Percentiles rank a stretch among this genome's conserved stretches.
phyloP scores from a whole-genome alignment of 2,329 filamentous ascomycete species.

The Purpureocillium lavendulum region DNA sequence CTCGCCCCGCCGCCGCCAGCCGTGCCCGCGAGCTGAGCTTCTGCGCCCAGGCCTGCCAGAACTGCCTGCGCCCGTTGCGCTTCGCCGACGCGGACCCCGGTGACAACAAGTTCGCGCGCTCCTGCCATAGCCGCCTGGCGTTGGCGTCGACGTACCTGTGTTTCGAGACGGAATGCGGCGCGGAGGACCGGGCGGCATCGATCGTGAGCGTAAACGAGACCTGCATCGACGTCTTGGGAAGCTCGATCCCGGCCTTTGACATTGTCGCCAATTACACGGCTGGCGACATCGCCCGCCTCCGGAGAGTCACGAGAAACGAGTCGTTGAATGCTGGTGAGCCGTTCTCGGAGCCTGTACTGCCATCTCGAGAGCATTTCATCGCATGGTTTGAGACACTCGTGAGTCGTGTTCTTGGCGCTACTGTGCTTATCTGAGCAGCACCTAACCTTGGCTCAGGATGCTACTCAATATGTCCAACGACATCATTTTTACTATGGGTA shows the following conservation, averaged over 20 bases:
- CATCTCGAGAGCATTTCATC: constrained; percentile 21
- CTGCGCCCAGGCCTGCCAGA: constrained; percentile 25
- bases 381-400: constrained; percentile 30
- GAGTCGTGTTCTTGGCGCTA: constrained; percentile 4
- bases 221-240: constrained; percentile 16
- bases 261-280: constrained; percentile 25
- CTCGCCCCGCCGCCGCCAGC: not conserved
- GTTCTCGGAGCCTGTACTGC: constrained; percentile 23
- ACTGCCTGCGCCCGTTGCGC: constrained; percentile 16
- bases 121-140: constrained; percentile 20
- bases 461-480: constrained; percentile 22
- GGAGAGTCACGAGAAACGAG: constrained; percentile 20
- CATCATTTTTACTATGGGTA: constrained; percentile 16
- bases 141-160: constrained; percentile 29
- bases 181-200: constrained; percentile 12
- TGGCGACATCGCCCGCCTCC: constrained; percentile 20
- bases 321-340: constrained; percentile 1
- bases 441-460: constrained; percentile 1
- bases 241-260: constrained; percentile 23
- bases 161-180: constrained; percentile 23
- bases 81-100: constrained; percentile 20
- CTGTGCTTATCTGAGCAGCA: not conserved
- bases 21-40: constrained; percentile 1
- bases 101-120: constrained; percentile 8
- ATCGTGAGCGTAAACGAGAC: constrained; percentile 23